Base-by-base conservation (phyloP, 2,329 filamentous ascomycete genomes). In the Zalaria sp. region DNA sequence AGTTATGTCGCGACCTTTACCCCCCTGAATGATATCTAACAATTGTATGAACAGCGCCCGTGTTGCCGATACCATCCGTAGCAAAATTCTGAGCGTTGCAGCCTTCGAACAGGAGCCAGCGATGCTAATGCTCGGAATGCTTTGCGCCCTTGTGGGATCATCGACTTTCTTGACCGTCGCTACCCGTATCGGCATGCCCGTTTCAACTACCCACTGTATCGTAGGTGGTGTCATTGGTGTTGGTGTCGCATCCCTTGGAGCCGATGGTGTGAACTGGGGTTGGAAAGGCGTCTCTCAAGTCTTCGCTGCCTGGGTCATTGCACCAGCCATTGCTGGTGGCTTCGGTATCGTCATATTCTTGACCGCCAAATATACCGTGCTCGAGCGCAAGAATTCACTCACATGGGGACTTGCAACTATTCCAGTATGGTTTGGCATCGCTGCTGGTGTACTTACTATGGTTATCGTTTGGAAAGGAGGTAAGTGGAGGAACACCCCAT, bases 191-290 rank as follows among this genome's bases (percentile, higher is more conserved):
- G 73, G 72, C 32, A 64, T 76, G 47, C 75, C 74, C 31, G 73
- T 78, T 18, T 77, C 73, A 0, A 77, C 75, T 3, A 79, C 75
- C 1, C 73, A 78, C 55, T 75, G 73, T 8, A 68, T 78, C 45
- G 68, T 78, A 46, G 73, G 72, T 11, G 72, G 72, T 47, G 66
- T 79, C 27, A 62, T 77, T 42, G 75, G 75, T 43, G 72, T 76
- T 51, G 75, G 74, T 36, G 63, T 79, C 32, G 75, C 72, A 5
- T 68, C 74, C 28, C 71, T 77, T 27, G 54, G 61, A 34, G 52
- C 57, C 25, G 44, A 51, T 27, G 43, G 51, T 6, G 55, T 66
- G 44, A 53, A 58, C 39, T 66, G 63, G 63, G 59, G 52, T 11
- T 70, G 67, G 66, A 52, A 52, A 39, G 64, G 64, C 51, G 62